Percentiles rank a stretch among this genome's conserved stretches.
phyloP scores from a whole-genome alignment of 805 yeast genomes.

The Ogataea pignaliae region DNA sequence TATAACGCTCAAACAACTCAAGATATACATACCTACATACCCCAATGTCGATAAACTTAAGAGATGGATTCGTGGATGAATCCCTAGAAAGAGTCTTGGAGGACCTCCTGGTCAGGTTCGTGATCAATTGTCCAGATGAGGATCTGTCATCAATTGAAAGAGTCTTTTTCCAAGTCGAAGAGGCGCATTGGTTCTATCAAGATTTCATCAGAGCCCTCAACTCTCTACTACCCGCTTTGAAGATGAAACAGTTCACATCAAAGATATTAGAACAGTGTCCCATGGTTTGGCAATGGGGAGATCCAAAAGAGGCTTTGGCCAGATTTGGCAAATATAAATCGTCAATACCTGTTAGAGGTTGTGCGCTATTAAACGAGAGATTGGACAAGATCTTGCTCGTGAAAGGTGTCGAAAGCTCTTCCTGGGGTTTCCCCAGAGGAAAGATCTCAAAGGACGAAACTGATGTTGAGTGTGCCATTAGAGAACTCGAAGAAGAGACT shows the following conservation, averaged over 20 bases:
- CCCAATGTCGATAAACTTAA: slow-evolving; percentile 31
- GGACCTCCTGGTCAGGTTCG: slow-evolving; percentile 84
- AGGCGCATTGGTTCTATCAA: slow-evolving; percentile 96
- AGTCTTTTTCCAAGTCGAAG: slow-evolving; percentile 90
- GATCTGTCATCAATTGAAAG: slow-evolving; percentile 80
- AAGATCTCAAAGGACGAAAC: slow-evolving; percentile 91
- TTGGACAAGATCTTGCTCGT: slow-evolving; percentile 73
- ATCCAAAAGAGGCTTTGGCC: slow-evolving; percentile 72
- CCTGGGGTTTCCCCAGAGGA: slow-evolving; percentile 97
- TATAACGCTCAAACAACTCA: no score
- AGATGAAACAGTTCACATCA: slow-evolving; percentile 71
- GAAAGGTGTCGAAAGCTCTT: slow-evolving; percentile 70
- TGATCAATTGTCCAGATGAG: slow-evolving; percentile 87
- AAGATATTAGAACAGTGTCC: slow-evolving; percentile 68
- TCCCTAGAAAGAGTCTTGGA: slow-evolving; percentile 72
- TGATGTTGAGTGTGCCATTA: slow-evolving; percentile 81
- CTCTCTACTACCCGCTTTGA: slow-evolving; percentile 71
- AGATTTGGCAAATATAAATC: slow-evolving; percentile 82
- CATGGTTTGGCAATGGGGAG: slow-evolving; percentile 78
- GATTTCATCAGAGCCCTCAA: slow-evolving; percentile 75
- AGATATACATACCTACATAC: no score
- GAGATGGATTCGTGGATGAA: slow-evolving; percentile 51
- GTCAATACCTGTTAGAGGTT: slow-evolving; percentile 94
- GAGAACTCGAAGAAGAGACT: slow-evolving; percentile 92
- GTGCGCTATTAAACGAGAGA: slow-evolving; percentile 72